phyloP scores from a whole-genome alignment of 805 yeast genomes.

The Saccharomycopsis synnaedendra region DNA sequence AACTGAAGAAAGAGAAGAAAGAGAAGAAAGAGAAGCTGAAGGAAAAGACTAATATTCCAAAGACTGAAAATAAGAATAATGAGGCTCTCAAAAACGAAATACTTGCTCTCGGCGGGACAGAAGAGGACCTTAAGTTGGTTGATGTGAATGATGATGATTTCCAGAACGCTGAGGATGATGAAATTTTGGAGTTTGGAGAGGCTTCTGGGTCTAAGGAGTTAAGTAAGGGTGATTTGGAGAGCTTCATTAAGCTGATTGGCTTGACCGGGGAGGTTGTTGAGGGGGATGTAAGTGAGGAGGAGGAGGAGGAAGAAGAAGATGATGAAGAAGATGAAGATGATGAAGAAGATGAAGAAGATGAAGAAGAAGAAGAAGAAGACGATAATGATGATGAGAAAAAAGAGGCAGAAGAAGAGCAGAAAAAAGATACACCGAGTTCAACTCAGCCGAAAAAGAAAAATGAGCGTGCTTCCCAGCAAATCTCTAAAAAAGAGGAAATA shows the following conservation, averaged over 20 bases:
- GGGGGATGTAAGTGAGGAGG: constrained; percentile 28
- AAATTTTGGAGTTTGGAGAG: constrained; percentile 26
- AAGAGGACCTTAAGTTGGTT: constrained; percentile 62
- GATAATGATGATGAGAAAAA: constrained; percentile 20
- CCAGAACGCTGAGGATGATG: constrained; percentile 33
- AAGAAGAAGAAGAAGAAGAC: constrained; percentile 25
- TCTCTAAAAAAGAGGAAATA: constrained; percentile 21
- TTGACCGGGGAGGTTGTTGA: constrained; percentile 31
- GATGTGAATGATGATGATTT: constrained; percentile 43
- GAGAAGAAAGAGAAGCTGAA: constrained; percentile 15
- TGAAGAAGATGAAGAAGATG: constrained; percentile 26
- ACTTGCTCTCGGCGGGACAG: constrained; percentile 61
- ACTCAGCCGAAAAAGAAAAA: constrained; percentile 21
- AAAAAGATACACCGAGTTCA: constrained; percentile 17
- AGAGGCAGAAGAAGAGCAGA: constrained; percentile 18
- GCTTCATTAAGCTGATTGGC: constrained; percentile 60
- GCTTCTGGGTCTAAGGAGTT: constrained; percentile 24
- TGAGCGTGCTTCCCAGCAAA: constrained; percentile 20
- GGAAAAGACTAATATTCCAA: constrained; percentile 1
- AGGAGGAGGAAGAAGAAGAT: constrained; percentile 29
- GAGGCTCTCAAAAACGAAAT: constrained; percentile 46
- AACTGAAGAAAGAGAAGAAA: constrained; percentile 15
- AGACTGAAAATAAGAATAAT: constrained; percentile 34
- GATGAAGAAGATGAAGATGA: constrained; percentile 26
- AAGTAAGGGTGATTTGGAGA: constrained; percentile 38